Evolutionary conservation across 495 filamentous ascomycete species (phyloP).

Genomic region (Penicilliopsis zonata): DNA sequence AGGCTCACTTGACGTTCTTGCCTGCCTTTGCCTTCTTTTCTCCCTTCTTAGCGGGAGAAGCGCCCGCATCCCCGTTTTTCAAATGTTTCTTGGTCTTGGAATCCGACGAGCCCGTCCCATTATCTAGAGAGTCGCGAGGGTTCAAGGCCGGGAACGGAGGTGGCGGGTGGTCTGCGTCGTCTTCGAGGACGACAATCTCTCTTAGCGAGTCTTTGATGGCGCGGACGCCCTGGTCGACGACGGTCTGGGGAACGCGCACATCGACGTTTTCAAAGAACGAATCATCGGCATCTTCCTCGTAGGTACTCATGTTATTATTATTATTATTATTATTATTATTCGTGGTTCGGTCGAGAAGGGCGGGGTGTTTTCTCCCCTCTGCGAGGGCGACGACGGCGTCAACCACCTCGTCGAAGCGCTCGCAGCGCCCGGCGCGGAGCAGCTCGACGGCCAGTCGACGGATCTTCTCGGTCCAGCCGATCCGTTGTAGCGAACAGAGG

Average conservation of each 20-base stretch:
- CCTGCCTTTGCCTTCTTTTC: conserved; percentile 16
- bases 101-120: neutral
- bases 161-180: conserved; percentile 26
- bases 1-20: conserved; percentile 13
- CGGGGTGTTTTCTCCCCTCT: conserved; percentile 22
- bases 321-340: conserved; percentile 8
- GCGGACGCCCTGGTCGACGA: conserved; percentile 33
- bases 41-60: conserved; percentile 13
- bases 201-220: conserved; percentile 36
- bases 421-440: conserved; percentile 33
- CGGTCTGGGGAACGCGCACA: conserved; percentile 26
- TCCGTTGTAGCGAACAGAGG: conserved; percentile 28
- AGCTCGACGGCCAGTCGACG: conserved; percentile 28
- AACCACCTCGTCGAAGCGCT: conserved; percentile 35
- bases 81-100: neutral
- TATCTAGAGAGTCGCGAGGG: conserved; percentile 19
- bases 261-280: conserved; percentile 27
- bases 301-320: neutral
- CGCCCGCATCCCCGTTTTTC: conserved; percentile 13
- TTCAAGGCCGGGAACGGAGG: conserved; percentile 6
- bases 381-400: conserved; percentile 32
- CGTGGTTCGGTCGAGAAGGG: conserved; percentile 10
- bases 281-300: neutral
- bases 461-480: conserved; percentile 32
- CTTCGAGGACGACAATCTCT: conserved; percentile 36